Evolutionary conservation across 805 yeast species (phyloP).

Genomic region (Starmerella floricola): DNA sequence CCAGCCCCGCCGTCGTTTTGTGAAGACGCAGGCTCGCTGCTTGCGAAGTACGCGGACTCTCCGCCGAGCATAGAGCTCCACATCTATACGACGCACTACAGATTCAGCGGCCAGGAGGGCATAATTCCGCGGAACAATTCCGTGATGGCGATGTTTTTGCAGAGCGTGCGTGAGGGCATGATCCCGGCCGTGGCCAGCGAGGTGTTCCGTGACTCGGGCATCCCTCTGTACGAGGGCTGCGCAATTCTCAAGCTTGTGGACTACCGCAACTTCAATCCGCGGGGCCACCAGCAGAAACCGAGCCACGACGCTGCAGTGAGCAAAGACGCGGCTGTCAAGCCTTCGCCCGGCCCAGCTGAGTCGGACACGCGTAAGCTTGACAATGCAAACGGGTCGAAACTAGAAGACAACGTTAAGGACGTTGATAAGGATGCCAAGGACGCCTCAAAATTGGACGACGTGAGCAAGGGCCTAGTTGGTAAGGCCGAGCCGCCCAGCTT

Average conservation of each 20-base stretch:
- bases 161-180: slow-evolving; percentile 65
- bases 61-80: slow-evolving; percentile 82
- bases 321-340: neutral
- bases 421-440: neutral
- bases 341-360: neutral
- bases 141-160: slow-evolving; percentile 60
- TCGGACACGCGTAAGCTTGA: neutral
- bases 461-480: neutral
- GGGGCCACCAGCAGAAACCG: slow-evolving; percentile 7
- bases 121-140: slow-evolving; percentile 71
- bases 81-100: slow-evolving; percentile 79
- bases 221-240: slow-evolving; percentile 81
- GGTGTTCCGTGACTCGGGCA: slow-evolving; percentile 73
- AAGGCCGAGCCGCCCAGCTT: slow-evolving; percentile 47
- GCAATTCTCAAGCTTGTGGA: slow-evolving; percentile 76
- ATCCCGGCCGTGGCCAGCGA: slow-evolving; percentile 86
- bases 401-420: neutral
- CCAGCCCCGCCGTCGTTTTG: slow-evolving; percentile 28
- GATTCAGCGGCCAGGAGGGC: slow-evolving; percentile 85
- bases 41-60: slow-evolving; percentile 61
- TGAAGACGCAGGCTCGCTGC: slow-evolving; percentile 57
- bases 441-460: neutral
- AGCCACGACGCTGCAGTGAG: slow-evolving; percentile 2
- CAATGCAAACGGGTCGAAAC: neutral
- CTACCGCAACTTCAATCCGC: slow-evolving; percentile 42